Evolutionary conservation across 352 stramenopile species (phyloP), one percentile per base, ranked within the genome.

Genomic region (Pythium myriotylum): DNA sequence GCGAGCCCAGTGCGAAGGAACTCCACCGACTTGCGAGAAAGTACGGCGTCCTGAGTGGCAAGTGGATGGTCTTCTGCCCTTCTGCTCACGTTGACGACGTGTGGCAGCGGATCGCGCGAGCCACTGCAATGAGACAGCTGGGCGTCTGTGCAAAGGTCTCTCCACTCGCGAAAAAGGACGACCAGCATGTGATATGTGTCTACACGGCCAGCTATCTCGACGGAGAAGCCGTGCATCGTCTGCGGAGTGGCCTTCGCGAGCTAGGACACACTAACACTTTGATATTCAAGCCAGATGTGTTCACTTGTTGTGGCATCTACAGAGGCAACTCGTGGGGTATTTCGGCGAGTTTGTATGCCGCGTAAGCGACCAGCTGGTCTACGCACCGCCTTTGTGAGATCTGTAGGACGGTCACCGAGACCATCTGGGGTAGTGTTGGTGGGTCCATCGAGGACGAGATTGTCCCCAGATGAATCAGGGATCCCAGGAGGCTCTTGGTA

Each of bases 51-150:
- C 4, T 64, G 13, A 52, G 46, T 17, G 56, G 56, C 22, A 64
- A 64, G 37, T 64, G 56, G 56, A 64, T 64, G 45, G 37, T 64
- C 6, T 64, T 57, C 23, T 51, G 46, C 27, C 5, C 17, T n/a
- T 16, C 20, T 2, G 23, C 33, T 10, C 12, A 48, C 9, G 33
- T 64, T 16, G 47, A 64, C 35, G 8, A 9, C 2, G 33, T 57
- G 2, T 64, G 56, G 56, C 17, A 29, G 9, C 17, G 20, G 2
- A 42, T 64, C 33, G 46, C 27, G 2, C 20, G 9, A n/a, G 47
- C 46, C 10, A 26, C 50, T 9, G 22, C 23, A 1, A 19, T 10
- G 9, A 35, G 46, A 8, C 23, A 17, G 4, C 47, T 64, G 13
- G 55, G 55, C 2, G 4, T 23, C 1, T 24, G 17, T 19, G 56